These are phyloP conservation scores for Pichia sp. DNA, from an alignment of 1,139 yeast species.

Conservation along the genomic window DNA sequence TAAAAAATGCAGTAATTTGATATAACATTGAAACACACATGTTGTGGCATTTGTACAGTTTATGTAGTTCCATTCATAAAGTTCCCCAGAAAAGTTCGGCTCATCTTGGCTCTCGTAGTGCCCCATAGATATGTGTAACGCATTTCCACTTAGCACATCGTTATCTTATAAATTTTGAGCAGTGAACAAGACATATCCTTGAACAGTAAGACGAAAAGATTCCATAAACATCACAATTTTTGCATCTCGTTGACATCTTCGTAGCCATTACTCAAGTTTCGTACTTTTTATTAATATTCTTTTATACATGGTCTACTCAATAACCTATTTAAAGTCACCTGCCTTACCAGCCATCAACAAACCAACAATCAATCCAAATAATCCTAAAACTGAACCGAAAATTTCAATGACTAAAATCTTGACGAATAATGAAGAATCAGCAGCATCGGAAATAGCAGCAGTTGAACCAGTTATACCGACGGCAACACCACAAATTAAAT, in stretches of 20 bases:
- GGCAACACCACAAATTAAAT: conserved; percentile 92
- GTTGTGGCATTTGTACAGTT: too few relatives aligned
- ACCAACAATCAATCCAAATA: conserved; percentile 92
- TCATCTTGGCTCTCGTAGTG: too few relatives aligned
- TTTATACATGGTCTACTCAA: background rate
- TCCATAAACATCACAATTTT: too few relatives aligned
- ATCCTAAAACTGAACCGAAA: conserved; percentile 92
- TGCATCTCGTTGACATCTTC: too few relatives aligned
- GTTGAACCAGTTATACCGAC: conserved; percentile 98
- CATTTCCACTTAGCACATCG: too few relatives aligned
- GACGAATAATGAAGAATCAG: conserved; percentile 89
- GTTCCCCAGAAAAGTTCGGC: too few relatives aligned
- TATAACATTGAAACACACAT: background rate
- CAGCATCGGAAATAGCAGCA: conserved; percentile 97
- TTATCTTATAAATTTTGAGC: too few relatives aligned
- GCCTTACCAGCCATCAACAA: conserved; percentile 96
- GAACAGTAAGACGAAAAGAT: too few relatives aligned
- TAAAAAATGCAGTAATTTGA: too few relatives aligned
- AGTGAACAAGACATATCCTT: too few relatives aligned
- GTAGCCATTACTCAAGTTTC: background rate
- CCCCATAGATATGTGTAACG: too few relatives aligned
- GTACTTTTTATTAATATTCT: background rate
- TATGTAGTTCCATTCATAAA: too few relatives aligned
- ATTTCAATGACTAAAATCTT: conserved; percentile 95
- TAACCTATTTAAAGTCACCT: conserved; percentile 48